Conservation (phyloP, 345 rosid species). For the Moricandia arvensis region DNA sequence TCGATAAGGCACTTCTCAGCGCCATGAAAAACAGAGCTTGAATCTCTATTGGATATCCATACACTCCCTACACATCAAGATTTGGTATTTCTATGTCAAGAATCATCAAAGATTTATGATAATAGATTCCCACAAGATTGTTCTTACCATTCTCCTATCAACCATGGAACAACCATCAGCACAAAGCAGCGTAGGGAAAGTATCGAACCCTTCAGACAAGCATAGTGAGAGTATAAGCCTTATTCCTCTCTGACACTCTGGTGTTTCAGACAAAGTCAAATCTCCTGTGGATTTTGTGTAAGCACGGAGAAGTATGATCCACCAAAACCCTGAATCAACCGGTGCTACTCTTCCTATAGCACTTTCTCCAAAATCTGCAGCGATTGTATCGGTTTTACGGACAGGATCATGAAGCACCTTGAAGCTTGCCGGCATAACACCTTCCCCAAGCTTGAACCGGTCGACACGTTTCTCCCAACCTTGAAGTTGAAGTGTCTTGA, state of each 20-base stretch:
- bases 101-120: neutral
- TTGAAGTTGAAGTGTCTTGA: conserved; percentile 71
- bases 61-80: conserved; percentile 52
- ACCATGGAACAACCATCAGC: conserved; percentile 79
- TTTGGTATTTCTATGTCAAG: neutral
- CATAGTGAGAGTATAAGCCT: conserved; percentile 63
- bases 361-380: conserved; percentile 77
- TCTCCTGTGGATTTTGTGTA: conserved; percentile 78
- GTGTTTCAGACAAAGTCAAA: conserved; percentile 54
- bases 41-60: conserved; percentile 79
- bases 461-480: conserved; percentile 76
- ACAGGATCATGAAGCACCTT: conserved; percentile 75
- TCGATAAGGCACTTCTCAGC: conserved; percentile 54
- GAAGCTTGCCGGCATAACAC: conserved; percentile 83
- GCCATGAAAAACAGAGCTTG: conserved; percentile 82
- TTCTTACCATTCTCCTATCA: conserved; percentile 79
- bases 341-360: conserved; percentile 86
- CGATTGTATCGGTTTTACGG: conserved; percentile 56
- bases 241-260: conserved; percentile 75
- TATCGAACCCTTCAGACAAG: conserved; percentile 75
- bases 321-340: conserved; percentile 85
- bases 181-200: conserved; percentile 74
- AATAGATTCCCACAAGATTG: neutral
- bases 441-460: conserved; percentile 77
- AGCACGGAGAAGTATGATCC: conserved; percentile 81